phyloP scores from a whole-genome alignment of 2,329 filamentous ascomycete genomes.

The Bertia moriformis region DNA sequence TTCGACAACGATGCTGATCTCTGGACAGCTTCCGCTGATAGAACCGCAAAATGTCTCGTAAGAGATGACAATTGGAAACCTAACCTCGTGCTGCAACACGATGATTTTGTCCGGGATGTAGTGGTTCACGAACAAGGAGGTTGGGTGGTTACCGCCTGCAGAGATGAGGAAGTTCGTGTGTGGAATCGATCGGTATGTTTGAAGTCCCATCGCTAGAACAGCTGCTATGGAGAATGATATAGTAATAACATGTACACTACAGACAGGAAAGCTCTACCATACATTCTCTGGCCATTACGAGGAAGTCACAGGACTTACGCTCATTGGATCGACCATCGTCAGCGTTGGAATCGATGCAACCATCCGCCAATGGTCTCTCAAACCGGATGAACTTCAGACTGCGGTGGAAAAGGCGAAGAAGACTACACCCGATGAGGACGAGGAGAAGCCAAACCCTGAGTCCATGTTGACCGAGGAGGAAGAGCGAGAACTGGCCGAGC shows the following conservation, averaged over 20 bases:
- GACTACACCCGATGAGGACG: conserved; percentile 12
- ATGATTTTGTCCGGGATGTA: conserved; percentile 48
- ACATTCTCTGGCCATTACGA: conserved; percentile 44
- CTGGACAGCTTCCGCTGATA: conserved; percentile 52
- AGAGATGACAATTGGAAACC: conserved; percentile 34
- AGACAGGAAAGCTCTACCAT: conserved; percentile 34
- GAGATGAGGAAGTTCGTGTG: conserved; percentile 48
- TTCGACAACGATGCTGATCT: conserved; percentile 44
- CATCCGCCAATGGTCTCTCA: conserved; percentile 41
- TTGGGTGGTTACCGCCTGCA: conserved; percentile 43
- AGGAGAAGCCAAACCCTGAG: conserved; percentile 12
- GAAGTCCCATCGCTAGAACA: no score
- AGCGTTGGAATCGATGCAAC: conserved; percentile 51
- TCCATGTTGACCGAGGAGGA: conserved; percentile 44
- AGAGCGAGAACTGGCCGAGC: conserved; percentile 45
- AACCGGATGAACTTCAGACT: conserved; percentile 30
- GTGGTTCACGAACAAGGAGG: conserved; percentile 36
- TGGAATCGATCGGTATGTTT: conserved; percentile 36
- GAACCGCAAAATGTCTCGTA: conserved; percentile 39
- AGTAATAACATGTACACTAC: conserved; percentile 4
- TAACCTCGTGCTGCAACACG: conserved; percentile 38
- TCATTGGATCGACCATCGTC: conserved; percentile 28
- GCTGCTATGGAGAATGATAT: background rate
- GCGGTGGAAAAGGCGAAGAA: conserved; percentile 21
- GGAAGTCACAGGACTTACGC: conserved; percentile 41